Percentiles rank a stretch among this genome's conserved stretches.
These are phyloP conservation scores for Sutorius eximius DNA, from an alignment of 1,284 basidiomycete genomes.

Conservation along the genomic window DNA sequence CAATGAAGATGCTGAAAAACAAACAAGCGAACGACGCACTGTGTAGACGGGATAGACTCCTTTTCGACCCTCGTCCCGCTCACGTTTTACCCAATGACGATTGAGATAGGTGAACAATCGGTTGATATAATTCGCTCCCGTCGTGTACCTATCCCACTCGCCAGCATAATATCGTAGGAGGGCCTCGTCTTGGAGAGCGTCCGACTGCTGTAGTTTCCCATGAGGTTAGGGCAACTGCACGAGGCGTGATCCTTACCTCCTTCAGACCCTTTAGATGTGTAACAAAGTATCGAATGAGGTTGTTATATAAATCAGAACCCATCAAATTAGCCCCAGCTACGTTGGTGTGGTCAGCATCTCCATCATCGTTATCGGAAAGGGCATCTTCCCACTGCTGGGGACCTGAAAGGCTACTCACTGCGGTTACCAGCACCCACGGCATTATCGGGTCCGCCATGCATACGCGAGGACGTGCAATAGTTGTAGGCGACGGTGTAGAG, in stretches of 20 bases:
- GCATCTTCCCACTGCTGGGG: constrained; percentile 18
- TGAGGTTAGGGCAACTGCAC: constrained; percentile 1
- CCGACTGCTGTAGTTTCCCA: constrained; percentile 59
- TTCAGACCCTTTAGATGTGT: constrained; percentile 71
- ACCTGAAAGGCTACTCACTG: constrained; percentile 45
- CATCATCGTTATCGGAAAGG: constrained; percentile 22
- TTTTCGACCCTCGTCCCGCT: constrained; percentile 97
- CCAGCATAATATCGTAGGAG: constrained; percentile 89
- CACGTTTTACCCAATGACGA: constrained; percentile 98
- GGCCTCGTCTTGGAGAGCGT: constrained; percentile 81
- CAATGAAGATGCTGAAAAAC: background rate
- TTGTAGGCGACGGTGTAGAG: constrained; percentile 96
- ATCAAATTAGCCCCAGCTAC: constrained; percentile 91
- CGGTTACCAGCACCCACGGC: constrained; percentile 51
- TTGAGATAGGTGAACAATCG: constrained; percentile 96
- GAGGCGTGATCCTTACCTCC: constrained; percentile 49
- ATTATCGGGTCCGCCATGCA: constrained; percentile 61
- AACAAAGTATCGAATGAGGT: constrained; percentile 84
- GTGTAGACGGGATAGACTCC: constrained; percentile 96
- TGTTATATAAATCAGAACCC: constrained; percentile 92
- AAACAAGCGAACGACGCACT: constrained; percentile 49
- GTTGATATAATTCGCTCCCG: constrained; percentile 94
- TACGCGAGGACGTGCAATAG: constrained; percentile 91
- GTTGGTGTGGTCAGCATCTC: constrained; percentile 17
- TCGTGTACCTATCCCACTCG: constrained; percentile 97